Conservation (phyloP, 192 early-diverging fungal species). For the Umbelopsis vinacea region DNA sequence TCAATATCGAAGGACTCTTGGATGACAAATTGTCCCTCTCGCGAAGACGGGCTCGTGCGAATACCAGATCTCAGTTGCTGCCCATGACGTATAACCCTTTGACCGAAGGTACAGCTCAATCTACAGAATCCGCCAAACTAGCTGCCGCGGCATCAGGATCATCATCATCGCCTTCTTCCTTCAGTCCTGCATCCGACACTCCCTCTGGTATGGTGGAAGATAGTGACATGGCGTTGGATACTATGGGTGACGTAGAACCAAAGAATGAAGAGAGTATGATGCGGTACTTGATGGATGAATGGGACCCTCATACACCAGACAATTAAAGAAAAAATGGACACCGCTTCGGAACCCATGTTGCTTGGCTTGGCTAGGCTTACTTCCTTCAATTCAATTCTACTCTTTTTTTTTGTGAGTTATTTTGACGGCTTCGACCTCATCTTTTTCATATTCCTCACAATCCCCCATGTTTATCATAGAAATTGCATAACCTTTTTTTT, state of each 20-base stretch:
- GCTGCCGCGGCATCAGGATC: not conserved
- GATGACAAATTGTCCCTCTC: not conserved
- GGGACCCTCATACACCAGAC: not conserved
- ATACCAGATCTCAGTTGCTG: not conserved
- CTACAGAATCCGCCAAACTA: not conserved
- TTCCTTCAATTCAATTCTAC: not conserved
- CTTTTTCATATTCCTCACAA: not conserved
- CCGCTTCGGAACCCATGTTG: not conserved
- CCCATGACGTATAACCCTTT: conserved; percentile 4
- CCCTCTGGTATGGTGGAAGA: conserved; percentile 1
- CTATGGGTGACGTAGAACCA: not conserved
- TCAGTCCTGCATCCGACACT: conserved; percentile 1
- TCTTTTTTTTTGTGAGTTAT: not conserved
- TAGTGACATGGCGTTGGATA: conserved; percentile 2
- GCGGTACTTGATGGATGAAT: conserved; percentile 20
- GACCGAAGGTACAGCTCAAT: not conserved
- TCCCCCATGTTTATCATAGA: conserved; percentile 1
- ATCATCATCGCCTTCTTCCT: conserved; percentile 7
- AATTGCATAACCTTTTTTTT: not conserved
- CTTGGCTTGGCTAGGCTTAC: not conserved
- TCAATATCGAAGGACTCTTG: not conserved
- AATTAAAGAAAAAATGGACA: not conserved
- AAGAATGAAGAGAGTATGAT: conserved; percentile 7
- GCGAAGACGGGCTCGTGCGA: not conserved
- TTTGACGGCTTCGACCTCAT: not conserved